Evolutionary conservation across 495 filamentous ascomycete genomes (phyloP), one percentile per base, ranked within the genome.

Genomic region (Xylaria nigripes): DNA sequence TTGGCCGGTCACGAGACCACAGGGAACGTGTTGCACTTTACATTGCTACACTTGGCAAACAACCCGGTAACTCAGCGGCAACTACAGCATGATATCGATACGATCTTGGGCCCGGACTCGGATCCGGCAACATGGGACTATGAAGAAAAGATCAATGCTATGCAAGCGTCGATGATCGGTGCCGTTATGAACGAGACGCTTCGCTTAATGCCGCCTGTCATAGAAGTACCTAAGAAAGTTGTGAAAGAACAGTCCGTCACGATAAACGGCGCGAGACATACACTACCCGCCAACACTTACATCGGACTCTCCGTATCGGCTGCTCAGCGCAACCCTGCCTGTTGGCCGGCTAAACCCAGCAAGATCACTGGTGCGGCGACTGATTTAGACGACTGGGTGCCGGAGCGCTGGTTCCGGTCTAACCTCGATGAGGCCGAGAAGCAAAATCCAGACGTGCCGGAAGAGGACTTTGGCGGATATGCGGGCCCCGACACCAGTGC

Each of bases 1-100:
- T 70, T 88, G 13, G 85, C 86, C 1, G 86, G 86, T 19, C 86
- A 89, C 64, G 86, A 88, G 62, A 86, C 86, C 0, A 81, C 83
- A 3, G 84, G 85, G 44, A 86, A 86, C 66, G 74, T 75, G 1
- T 66, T 86, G 9, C 82, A 87, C 61, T 86, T 82, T 61, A 68
- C 77, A 13, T 65, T 87, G 1, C 44, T 84, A 43, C 70, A 76
- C 50, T 76, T 89, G 1, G 86, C 86, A 22, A 73, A 76, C 54
- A 74, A 84, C 65, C 76, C 77, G 15, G 47, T 65, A 2, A 70
- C 71, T 15, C 86, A 89, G 55, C 71, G 74, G 22, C 72, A 61
- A 16, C 70, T 89, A 4, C 86, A 87, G 62, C 60, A 66, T 18
- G 83, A 87, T 43, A 63, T 87, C 27, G 83, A 87, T 59, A 53